phyloP scores from a whole-genome alignment of 257 asterid species.

The Jaltomata sinuosa region DNA sequence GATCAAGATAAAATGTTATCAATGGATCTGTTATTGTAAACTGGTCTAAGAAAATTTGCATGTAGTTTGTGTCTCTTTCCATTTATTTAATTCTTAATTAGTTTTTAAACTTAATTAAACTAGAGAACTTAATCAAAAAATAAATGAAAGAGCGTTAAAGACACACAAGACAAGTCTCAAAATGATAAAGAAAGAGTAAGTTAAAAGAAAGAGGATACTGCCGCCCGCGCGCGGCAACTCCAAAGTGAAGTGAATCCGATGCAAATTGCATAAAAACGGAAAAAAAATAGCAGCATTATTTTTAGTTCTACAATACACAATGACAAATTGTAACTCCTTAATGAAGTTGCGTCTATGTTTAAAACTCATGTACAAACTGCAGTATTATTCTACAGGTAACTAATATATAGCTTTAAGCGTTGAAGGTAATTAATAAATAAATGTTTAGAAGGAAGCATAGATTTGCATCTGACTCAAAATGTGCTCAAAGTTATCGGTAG shows the following conservation, averaged over 20 bases:
- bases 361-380: not conserved
- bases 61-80: not conserved
- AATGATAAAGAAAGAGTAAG: not conserved
- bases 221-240: not conserved
- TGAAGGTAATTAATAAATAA: not conserved
- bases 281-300: not conserved
- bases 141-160: not conserved
- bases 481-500: constrained; percentile 19
- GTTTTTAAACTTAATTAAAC: not conserved
- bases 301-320: not conserved
- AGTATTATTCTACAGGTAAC: not conserved
- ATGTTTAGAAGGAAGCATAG: not conserved
- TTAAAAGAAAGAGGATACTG: not conserved
- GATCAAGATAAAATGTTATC: no score
- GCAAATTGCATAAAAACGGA: not conserved
- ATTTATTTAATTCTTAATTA: no score
- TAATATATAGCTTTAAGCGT: not conserved
- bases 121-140: not conserved
- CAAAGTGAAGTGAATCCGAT: not conserved
- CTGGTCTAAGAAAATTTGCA: not conserved
- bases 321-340: not conserved
- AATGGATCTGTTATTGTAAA: no score
- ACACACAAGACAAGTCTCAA: not conserved
- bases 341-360: not conserved
- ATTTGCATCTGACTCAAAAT: constrained; percentile 20